phyloP scores from a whole-genome alignment of 1,139 yeast species.

The Geotrichum klebahnii region DNA sequence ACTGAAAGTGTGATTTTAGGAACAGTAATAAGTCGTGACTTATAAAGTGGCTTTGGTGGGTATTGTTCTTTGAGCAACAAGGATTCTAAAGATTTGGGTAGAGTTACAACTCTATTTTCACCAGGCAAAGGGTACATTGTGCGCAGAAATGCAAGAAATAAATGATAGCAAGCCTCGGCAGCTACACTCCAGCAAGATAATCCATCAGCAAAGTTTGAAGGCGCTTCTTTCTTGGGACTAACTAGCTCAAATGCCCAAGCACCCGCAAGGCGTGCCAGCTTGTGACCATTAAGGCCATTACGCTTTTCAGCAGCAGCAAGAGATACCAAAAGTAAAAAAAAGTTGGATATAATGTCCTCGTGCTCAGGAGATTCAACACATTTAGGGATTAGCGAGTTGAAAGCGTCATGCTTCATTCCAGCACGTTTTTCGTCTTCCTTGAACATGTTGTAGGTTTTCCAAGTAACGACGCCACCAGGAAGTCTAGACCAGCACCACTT shows the following conservation, averaged over 20 bases:
- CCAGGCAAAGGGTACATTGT: slow-evolving; percentile 48
- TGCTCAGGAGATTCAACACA: slow-evolving; percentile 80
- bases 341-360: slow-evolving; percentile 84
- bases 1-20: slow-evolving; percentile 68
- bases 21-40: slow-evolving; percentile 50
- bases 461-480: slow-evolving; percentile 74
- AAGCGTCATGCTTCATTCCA: slow-evolving; percentile 62
- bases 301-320: slow-evolving; percentile 77
- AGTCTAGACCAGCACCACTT: slow-evolving; percentile 85
- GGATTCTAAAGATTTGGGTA: slow-evolving; percentile 35
- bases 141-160: slow-evolving; percentile 69
- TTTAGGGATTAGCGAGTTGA: slow-evolving; percentile 75
- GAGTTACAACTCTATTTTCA: slow-evolving; percentile 11
- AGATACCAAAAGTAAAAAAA: slow-evolving; percentile 74
- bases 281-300: slow-evolving; percentile 74
- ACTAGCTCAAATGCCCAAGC: slow-evolving; percentile 74
- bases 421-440: slow-evolving; percentile 52
- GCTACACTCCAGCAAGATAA: slow-evolving; percentile 64
- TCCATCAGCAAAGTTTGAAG: slow-evolving; percentile 60
- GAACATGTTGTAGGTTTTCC: slow-evolving; percentile 76
- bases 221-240: slow-evolving; percentile 32
- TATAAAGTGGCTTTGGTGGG: slow-evolving; percentile 34
- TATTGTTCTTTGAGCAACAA: slow-evolving; percentile 50
- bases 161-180: slow-evolving; percentile 80
- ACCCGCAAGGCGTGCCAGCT: slow-evolving; percentile 76